Conservation (phyloP, 2,329 filamentous ascomycete genomes). For the Rutstroemia sydowiana region DNA sequence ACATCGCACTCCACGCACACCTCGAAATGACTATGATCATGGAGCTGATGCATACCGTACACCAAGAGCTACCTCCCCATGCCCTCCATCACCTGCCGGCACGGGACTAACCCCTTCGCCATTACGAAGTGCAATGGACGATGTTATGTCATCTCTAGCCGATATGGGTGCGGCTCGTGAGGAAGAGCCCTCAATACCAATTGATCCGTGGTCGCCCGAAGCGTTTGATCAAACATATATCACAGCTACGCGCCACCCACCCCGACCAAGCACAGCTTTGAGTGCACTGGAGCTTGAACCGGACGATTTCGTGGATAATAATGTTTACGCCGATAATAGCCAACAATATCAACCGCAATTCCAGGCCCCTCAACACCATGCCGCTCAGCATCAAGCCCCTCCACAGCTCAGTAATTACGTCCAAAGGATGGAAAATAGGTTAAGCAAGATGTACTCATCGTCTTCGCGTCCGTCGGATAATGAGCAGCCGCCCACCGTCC, state of each 20-base stretch:
- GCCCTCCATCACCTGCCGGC: slow-evolving; percentile 58
- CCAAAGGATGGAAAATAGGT: slow-evolving; percentile 79
- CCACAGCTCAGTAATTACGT: slow-evolving; percentile 81
- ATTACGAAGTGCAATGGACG: slow-evolving; percentile 90
- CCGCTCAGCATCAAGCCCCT: slow-evolving; percentile 35
- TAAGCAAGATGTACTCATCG: slow-evolving; percentile 36
- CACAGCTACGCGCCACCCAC: slow-evolving; percentile 28
- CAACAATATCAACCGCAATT: slow-evolving; percentile 35
- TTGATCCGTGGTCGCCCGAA: slow-evolving; percentile 85
- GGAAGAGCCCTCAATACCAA: slow-evolving; percentile 47
- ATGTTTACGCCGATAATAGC: slow-evolving; percentile 15
- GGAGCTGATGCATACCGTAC: slow-evolving; percentile 41
- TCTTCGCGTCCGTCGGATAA: slow-evolving; percentile 14
- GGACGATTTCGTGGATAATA: slow-evolving; percentile 49
- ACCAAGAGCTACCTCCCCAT: slow-evolving; percentile 53
- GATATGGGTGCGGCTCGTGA: slow-evolving; percentile 65
- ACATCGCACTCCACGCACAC: slow-evolving; percentile 56
- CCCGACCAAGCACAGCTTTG: slow-evolving; percentile 65
- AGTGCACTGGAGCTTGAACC: slow-evolving; percentile 50
- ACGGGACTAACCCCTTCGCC: slow-evolving; percentile 80
- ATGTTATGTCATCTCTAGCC: slow-evolving; percentile 90
- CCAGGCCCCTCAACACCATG: background rate
- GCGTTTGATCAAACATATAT: slow-evolving; percentile 54
- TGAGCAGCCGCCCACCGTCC: slow-evolving; percentile 22
- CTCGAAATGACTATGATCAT: slow-evolving; percentile 34